Conservation (phyloP, 2,329 filamentous ascomycete genomes). For the Penicillium glabrum region DNA sequence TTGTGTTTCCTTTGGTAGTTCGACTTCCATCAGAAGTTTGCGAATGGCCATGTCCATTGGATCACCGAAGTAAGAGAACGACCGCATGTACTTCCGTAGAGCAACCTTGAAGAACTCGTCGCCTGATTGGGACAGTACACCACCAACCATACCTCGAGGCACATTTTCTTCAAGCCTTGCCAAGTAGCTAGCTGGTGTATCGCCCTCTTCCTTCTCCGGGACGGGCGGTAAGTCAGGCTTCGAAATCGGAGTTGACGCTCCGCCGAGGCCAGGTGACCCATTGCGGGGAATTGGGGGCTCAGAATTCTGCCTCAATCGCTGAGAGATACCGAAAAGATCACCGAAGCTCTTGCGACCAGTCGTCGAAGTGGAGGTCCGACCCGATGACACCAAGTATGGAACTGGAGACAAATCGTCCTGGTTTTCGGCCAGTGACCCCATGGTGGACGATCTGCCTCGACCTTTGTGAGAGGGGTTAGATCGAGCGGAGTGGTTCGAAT, state of each 20-base stretch:
- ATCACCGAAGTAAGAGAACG: slow-evolving; percentile 92
- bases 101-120: slow-evolving; percentile 83
- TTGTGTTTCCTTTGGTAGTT: slow-evolving; percentile 94
- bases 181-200: slow-evolving; percentile 87
- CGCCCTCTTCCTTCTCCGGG: slow-evolving; percentile 79
- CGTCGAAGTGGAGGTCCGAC: slow-evolving; percentile 77
- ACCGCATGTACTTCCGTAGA: slow-evolving; percentile 90
- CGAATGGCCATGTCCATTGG: slow-evolving; percentile 97
- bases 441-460: slow-evolving; percentile 81
- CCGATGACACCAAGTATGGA: slow-evolving; percentile 56
- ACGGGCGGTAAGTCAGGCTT: slow-evolving; percentile 66
- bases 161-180: slow-evolving; percentile 77
- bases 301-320: slow-evolving; percentile 77
- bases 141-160: slow-evolving; percentile 78
- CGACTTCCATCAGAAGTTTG: slow-evolving; percentile 93
- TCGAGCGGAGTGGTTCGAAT: slow-evolving; percentile 64
- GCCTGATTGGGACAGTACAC: slow-evolving; percentile 78
- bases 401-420: slow-evolving; percentile 71
- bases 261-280: slow-evolving; percentile 59
- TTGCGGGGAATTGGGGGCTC: slow-evolving; percentile 67
- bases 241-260: slow-evolving; percentile 69
- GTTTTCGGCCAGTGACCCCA: slow-evolving; percentile 75
- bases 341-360: slow-evolving; percentile 89
- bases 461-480: slow-evolving; percentile 54
- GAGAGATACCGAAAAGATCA: slow-evolving; percentile 74